These are phyloP conservation scores for Syzygium jambos DNA, from an alignment of 345 rosid genomes.

Conservation along the genomic window DNA sequence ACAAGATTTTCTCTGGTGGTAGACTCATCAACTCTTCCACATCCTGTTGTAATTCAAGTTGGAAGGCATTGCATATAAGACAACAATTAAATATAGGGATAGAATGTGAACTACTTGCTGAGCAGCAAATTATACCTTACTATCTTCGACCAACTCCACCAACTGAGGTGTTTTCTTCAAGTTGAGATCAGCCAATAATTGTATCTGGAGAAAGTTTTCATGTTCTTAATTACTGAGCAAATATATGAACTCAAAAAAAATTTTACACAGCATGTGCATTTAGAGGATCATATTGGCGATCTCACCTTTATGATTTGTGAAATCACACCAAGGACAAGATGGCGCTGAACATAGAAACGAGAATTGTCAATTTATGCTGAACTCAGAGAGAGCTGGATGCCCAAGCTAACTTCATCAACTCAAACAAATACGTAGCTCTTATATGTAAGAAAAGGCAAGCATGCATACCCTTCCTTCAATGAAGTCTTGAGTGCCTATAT, in stretches of 20 bases:
- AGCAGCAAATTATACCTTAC: conserved; percentile 37
- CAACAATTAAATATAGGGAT: neutral
- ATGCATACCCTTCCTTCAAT: conserved; percentile 93
- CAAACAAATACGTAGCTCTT: neutral
- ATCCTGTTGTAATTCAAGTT: conserved; percentile 42
- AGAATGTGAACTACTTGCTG: neutral
- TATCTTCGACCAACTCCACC: conserved; percentile 82
- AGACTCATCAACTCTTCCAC: conserved; percentile 97
- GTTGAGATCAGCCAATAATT: conserved; percentile 95
- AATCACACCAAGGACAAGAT: conserved; percentile 93
- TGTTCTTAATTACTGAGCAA: neutral
- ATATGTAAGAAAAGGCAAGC: neutral
- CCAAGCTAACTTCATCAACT: neutral
- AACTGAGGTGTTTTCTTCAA: conserved; percentile 96
- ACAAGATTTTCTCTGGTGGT: conserved; percentile 93
- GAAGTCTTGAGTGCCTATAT: conserved; percentile 88
- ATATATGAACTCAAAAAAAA: neutral
- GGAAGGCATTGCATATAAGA: neutral
- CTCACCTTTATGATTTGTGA: conserved; percentile 94
- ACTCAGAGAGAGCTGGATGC: neutral
- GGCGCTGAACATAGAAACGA: conserved; percentile 58
- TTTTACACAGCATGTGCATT: neutral
- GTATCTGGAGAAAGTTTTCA: conserved; percentile 39
- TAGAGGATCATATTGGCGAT: neutral
- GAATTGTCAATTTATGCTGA: neutral